Evolutionary conservation across 805 yeast genomes (phyloP), one percentile per base, ranked within the genome.

Genomic region (Citeromyces nyonsensis): DNA sequence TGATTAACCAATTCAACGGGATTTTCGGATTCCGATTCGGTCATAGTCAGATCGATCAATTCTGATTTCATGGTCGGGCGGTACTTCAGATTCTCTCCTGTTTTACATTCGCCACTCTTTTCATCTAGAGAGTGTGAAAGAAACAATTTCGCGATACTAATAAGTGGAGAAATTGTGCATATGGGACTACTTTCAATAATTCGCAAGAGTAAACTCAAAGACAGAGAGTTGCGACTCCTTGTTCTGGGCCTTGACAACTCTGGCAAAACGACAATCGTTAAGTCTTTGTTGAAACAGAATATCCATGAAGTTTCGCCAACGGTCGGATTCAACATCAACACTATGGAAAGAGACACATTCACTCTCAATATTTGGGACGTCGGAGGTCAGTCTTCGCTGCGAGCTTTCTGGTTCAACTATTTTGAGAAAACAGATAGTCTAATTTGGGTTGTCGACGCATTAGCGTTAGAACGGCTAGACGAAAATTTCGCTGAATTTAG

Each of bases 391-490:
- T 56, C 65, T 29, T 67, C 88, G 2, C 58, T 86, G 28, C 57
- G 97, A 30, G 74, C 86, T 11, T 85, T 85, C 61, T 86, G 97
- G 97, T 73, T 81, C 44, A 88, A 86, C 54, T 86, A 88, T 51
- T 86, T 80, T 46, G 95, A 85, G 40, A 73, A 70, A 43, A 72
- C 80, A 0, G 86, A 86, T 43, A 69, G 72, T 5, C 57, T 86
- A 11, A 52, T 86, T 9, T 86, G 95, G 95, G 94, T 86, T 13
- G 65, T 88, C 5, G 96, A 88, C 52, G 64, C 72, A 3, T 51
- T 60, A 28, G 68, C 77, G 13, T 47, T 69, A 18, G 72, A 69
- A 31, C 55, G 95, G 33, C 54, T 83, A 15, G 45, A 54, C 6
- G 93, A 81, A 53, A 77, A 79, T 40, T 63, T 68, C 33, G 37